A percentile compares a stretch with the other conserved stretches of the same genome.
phyloP scores from a whole-genome alignment of 2,329 filamentous ascomycete genomes.

The Ilyonectria destructans region DNA sequence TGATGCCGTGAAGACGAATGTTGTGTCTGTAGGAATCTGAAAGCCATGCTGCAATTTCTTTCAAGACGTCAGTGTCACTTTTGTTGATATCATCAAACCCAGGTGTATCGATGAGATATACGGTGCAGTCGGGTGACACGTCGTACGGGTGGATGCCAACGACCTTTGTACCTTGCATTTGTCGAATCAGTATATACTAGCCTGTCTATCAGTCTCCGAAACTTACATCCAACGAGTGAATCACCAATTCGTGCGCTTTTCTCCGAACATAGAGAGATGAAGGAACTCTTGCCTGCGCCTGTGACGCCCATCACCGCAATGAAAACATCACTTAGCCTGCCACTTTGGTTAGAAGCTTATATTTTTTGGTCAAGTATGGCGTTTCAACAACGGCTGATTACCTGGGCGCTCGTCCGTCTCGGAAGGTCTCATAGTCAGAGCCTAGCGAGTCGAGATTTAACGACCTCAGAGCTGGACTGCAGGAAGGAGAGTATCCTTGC shows the following conservation, averaged over 20 bases:
- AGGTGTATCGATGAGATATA: slow-evolving; percentile 59
- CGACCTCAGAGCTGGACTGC: too few species aligned
- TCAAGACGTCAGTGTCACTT: slow-evolving; percentile 58
- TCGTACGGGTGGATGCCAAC: slow-evolving; percentile 30
- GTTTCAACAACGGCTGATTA: not conserved
- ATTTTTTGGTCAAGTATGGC: too few species aligned
- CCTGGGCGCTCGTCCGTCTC: slow-evolving; percentile 17
- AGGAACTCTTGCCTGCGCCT: slow-evolving; percentile 34
- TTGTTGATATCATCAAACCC: slow-evolving; percentile 61
- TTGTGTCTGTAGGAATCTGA: slow-evolving; percentile 43
- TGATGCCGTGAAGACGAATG: slow-evolving; percentile 33
- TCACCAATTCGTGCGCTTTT: slow-evolving; percentile 3
- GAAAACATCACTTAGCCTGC: slow-evolving; percentile 23
- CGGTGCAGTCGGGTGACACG: slow-evolving; percentile 1
- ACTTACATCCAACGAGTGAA: slow-evolving; percentile 19
- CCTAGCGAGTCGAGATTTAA: too few species aligned
- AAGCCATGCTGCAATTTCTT: slow-evolving; percentile 55
- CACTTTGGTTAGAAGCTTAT: not conserved
- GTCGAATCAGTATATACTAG: not conserved
- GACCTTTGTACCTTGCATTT: slow-evolving; percentile 21
- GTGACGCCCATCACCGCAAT: slow-evolving; percentile 35
- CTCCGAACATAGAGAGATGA: slow-evolving; percentile 17
- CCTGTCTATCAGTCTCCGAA: too few species aligned
- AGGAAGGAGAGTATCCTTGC: too few species aligned
- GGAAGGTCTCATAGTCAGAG: too few species aligned